Percentiles rank a stretch among this genome's conserved stretches.
Conservation (phyloP, 163 green algal species). For the Trebouxia gelatinosa region DNA sequence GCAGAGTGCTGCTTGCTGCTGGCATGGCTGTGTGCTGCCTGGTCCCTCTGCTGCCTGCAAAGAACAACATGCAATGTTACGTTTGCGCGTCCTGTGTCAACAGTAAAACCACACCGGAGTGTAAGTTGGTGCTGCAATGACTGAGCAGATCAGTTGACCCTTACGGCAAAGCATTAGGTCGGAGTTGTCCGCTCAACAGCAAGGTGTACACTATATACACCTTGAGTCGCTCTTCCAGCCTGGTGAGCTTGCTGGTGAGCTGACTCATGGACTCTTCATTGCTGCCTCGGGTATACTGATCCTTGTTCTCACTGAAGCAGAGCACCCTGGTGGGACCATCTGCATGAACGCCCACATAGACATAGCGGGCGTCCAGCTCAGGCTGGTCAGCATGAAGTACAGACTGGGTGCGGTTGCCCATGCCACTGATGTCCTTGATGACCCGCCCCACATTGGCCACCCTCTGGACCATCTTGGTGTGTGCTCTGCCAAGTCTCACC, state of each 20-base stretch:
- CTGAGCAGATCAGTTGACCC: not conserved
- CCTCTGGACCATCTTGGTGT: constrained; percentile 35
- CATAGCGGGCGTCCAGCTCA: constrained; percentile 34
- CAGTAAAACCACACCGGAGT: not conserved
- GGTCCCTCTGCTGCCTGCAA: constrained; percentile 26
- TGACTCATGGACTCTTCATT: constrained; percentile 41
- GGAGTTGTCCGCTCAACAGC: too few species aligned
- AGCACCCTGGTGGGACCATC: constrained; percentile 55
- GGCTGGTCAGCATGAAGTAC: not conserved
- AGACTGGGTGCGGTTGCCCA: constrained; percentile 24
- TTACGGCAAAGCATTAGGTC: too few species aligned
- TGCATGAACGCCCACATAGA: constrained; percentile 53
- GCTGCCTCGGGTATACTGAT: constrained; percentile 41
- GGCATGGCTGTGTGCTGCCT: constrained; percentile 16
- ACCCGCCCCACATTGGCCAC: constrained; percentile 29
- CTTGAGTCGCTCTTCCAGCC: constrained; percentile 38
- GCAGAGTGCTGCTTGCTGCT: constrained; percentile 26
- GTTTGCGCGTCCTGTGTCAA: not conserved
- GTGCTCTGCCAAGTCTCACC: constrained; percentile 40
- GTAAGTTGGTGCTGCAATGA: not conserved
- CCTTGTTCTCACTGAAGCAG: constrained; percentile 51
- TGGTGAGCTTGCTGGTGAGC: constrained; percentile 32
- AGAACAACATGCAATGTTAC: not conserved
- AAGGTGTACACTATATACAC: constrained; percentile 2
- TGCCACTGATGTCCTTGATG: constrained; percentile 29